Evolutionary conservation across 2,329 filamentous ascomycete genomes (phyloP).

Genomic region (Botryotinia globosa): DNA sequence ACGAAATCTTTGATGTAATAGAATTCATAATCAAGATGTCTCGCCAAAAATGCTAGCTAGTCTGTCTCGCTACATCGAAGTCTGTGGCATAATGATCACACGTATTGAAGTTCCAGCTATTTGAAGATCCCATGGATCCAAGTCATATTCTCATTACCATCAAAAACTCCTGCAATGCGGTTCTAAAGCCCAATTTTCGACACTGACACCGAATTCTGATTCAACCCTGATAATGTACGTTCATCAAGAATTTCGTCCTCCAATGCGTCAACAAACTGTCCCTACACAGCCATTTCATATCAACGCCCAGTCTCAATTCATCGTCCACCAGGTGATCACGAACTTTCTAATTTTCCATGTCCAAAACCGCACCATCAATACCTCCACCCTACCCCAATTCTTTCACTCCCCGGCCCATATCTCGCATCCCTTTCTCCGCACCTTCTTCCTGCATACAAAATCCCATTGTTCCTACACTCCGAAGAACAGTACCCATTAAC

Average conservation of each 20-base stretch:
- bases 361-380: slow-evolving; percentile 16
- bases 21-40: neutral
- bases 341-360: neutral
- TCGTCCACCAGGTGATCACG: neutral
- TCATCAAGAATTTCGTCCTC: neutral
- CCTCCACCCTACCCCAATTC: slow-evolving; percentile 38
- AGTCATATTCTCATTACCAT: neutral
- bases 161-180: slow-evolving; percentile 1
- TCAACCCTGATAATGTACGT: neutral
- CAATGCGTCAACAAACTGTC: neutral
- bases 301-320: neutral
- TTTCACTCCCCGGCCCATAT: slow-evolving; percentile 35
- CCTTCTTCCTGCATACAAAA: slow-evolving; percentile 26
- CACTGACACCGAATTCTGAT: neutral
- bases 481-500: slow-evolving; percentile 30
- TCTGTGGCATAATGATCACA: neutral
- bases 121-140: neutral
- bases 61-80: neutral
- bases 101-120: neutral
- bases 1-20: slow-evolving; percentile 43
- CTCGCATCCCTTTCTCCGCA: slow-evolving; percentile 33
- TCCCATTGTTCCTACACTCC: slow-evolving; percentile 37
- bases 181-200: neutral
- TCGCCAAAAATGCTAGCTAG: neutral
- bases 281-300: neutral